A percentile compares a stretch with the other conserved stretches of the same genome.
Evolutionary conservation across 805 yeast genomes (phyloP).

Genomic region (Pichia californica): DNA sequence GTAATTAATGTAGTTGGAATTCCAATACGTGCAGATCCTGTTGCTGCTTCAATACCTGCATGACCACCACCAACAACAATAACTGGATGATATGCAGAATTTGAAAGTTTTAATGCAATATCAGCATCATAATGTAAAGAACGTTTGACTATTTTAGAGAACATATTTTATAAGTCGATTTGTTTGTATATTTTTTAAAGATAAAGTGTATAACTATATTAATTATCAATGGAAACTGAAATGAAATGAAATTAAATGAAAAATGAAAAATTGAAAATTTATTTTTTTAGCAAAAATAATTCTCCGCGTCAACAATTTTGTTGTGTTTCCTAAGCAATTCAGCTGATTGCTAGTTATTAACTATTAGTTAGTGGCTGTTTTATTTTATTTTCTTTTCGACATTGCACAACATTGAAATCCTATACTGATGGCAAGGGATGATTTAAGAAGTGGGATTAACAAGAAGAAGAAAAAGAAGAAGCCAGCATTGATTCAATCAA

Average conservation of each 20-base stretch:
- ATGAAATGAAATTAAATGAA: background rate
- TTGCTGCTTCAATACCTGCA: slow-evolving; percentile 97
- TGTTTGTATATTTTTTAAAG: background rate
- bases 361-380: no score
- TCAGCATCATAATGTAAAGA: slow-evolving; percentile 11
- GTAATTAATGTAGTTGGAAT: slow-evolving; percentile 66
- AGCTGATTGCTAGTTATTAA: no score
- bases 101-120: slow-evolving; percentile 4
- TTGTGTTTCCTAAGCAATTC: no score
- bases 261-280: background rate
- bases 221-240: no score
- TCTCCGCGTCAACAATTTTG: background rate
- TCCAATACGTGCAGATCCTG: slow-evolving; percentile 87
- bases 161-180: background rate
- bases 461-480: background rate
- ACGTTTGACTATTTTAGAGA: slow-evolving; percentile 5
- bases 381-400: no score
- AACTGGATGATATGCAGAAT: slow-evolving; percentile 43
- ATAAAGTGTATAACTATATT: background rate
- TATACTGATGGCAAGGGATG: no score
- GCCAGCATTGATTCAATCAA: slow-evolving; percentile 1
- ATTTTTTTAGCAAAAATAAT: background rate
- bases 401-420: no score
- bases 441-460: no score
- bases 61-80: slow-evolving; percentile 97